Percentiles rank a stretch among this genome's conserved stretches.
Evolutionary conservation across 352 stramenopile genomes (phyloP).

Genomic region (Elongisporangium anandrum): DNA sequence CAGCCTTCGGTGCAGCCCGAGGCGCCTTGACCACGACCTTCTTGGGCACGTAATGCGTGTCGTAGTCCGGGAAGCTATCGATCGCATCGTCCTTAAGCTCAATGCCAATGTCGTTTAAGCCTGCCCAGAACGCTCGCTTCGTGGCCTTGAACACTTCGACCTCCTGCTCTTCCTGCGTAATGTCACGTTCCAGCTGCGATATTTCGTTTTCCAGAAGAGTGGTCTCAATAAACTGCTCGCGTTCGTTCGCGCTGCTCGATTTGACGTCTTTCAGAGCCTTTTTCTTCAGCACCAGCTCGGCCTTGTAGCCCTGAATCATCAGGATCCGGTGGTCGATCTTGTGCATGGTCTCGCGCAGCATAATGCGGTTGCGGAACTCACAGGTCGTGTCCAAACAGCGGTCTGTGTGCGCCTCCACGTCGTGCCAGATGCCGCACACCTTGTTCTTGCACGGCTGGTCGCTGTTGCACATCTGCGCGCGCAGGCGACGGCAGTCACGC

Average conservation of each 20-base stretch:
- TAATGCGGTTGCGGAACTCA: constrained; percentile 67
- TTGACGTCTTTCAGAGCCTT: constrained; percentile 29
- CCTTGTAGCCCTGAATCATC: constrained; percentile 26
- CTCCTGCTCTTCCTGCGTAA: constrained; percentile 44
- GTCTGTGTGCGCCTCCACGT: constrained; percentile 65
- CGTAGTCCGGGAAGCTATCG: constrained; percentile 49
- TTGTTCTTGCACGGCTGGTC: constrained; percentile 64
- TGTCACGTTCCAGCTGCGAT: constrained; percentile 56
- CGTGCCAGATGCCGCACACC: constrained; percentile 66
- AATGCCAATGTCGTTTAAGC: constrained; percentile 65
- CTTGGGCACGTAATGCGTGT: constrained; percentile 28
- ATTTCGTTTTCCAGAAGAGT: constrained; percentile 52
- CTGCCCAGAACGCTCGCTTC: constrained; percentile 55
- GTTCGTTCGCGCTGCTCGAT: constrained; percentile 14
- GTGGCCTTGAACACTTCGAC: constrained; percentile 30
- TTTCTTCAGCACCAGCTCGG: constrained; percentile 35
- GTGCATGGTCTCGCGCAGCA: constrained; percentile 72
- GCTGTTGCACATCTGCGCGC: constrained; percentile 59
- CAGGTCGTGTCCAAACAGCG: constrained; percentile 60
- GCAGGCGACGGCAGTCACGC: constrained; percentile 57
- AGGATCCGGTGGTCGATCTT: constrained; percentile 65
- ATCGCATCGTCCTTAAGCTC: constrained; percentile 42
- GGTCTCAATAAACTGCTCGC: constrained; percentile 26
- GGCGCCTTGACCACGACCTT: no score
- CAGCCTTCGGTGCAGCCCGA: no score